Evolutionary conservation across 352 stramenopile genomes (phyloP).

Genomic region (Pythium brachiatum): DNA sequence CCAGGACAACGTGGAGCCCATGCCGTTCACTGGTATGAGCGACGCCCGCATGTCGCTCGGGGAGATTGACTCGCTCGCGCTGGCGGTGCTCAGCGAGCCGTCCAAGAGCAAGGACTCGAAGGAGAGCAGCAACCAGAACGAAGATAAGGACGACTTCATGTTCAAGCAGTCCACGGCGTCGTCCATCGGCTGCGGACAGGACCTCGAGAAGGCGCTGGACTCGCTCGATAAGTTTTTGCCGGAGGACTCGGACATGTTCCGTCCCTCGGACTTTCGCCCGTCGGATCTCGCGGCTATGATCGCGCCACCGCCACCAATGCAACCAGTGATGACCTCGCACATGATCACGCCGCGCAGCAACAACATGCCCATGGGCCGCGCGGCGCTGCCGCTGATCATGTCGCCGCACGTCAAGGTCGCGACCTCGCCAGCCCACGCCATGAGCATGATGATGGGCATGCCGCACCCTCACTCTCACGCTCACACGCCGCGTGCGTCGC

Average conservation of each 20-base stretch:
- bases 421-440: constrained; percentile 27
- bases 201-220: constrained; percentile 72
- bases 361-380: constrained; percentile 29
- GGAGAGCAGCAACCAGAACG: neutral
- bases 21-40: constrained; percentile 54
- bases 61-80: constrained; percentile 61
- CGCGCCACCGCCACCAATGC: constrained; percentile 16
- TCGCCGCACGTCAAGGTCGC: constrained; percentile 36
- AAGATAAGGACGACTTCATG: constrained; percentile 6
- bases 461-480: constrained; percentile 26
- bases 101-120: constrained; percentile 10
- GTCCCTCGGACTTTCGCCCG: constrained; percentile 22
- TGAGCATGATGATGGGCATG: constrained; percentile 33
- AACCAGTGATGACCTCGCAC: constrained; percentile 13
- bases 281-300: constrained; percentile 21
- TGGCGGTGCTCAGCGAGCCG: constrained; percentile 48
- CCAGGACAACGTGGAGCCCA: constrained; percentile 52
- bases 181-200: constrained; percentile 35
- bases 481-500: constrained; percentile 30
- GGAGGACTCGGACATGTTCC: constrained; percentile 65
- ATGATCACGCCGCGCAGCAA: constrained; percentile 35
- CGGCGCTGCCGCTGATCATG: constrained; percentile 34
- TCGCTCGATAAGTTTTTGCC: constrained; percentile 69
- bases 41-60: constrained; percentile 35
- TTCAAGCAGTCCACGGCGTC: constrained; percentile 23